phyloP scores from a whole-genome alignment of 2,329 filamentous ascomycete species.

The Fusarium keratoplasticum region DNA sequence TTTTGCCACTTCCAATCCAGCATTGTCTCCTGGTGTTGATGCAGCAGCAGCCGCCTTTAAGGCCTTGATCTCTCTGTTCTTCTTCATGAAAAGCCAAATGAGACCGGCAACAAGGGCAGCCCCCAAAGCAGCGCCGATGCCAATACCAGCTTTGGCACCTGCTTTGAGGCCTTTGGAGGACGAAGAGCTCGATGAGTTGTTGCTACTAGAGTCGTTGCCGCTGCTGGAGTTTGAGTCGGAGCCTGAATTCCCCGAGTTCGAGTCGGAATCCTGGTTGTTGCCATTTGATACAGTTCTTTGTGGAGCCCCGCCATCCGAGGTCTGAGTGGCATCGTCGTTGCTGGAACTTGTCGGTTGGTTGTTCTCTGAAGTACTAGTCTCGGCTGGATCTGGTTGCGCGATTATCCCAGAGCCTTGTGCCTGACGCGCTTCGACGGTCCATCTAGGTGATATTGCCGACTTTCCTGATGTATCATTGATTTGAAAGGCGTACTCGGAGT shows the following conservation, averaged over 20 bases:
- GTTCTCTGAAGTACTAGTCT: background rate
- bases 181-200: background rate
- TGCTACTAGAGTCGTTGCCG: background rate
- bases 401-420: background rate
- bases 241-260: background rate
- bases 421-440: background rate
- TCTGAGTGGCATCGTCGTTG: background rate
- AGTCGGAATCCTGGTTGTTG: background rate
- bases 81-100: background rate
- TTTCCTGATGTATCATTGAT: background rate
- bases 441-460: background rate
- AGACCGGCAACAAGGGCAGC: background rate
- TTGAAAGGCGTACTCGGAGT: slow-evolving; percentile 4
- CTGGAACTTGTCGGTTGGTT: background rate
- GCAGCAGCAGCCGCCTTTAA: background rate
- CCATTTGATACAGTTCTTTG: background rate
- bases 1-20: background rate
- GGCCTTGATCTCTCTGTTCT: background rate
- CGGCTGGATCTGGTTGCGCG: background rate
- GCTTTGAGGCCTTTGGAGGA: background rate
- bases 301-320: background rate
- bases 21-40: background rate
- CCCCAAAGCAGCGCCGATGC: background rate
- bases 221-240: background rate
- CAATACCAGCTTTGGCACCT: background rate